A percentile compares a stretch with the other conserved stretches of the same genome.
These are phyloP conservation scores for Taxillus chinensis DNA, from an alignment of 164 flowering plant species.

Conservation along the genomic window DNA sequence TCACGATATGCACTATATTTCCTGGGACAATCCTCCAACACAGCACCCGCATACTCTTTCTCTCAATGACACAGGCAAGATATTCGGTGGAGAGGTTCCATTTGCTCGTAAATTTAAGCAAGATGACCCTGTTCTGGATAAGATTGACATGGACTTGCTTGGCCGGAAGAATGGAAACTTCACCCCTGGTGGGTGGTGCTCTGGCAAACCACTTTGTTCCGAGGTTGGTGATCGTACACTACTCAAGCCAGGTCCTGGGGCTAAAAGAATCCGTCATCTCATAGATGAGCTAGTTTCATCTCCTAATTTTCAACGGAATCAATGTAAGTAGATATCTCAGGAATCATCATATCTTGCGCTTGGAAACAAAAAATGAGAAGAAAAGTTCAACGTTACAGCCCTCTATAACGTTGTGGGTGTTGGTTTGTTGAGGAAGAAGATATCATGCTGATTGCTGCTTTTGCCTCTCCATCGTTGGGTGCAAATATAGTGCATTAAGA, in stretches of 20 bases:
- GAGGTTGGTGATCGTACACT: conserved; percentile 35
- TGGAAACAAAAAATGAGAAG: not conserved
- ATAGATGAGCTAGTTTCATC: conserved; percentile 21
- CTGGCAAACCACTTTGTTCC: conserved; percentile 48
- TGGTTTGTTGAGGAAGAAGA: not conserved
- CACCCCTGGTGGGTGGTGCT: conserved; percentile 88
- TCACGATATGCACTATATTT: conserved; percentile 74
- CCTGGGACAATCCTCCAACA: conserved; percentile 74
- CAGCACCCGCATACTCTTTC: conserved; percentile 71
- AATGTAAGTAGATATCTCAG: conserved; percentile 39
- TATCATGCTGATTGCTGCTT: not conserved
- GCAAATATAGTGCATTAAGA: not conserved
- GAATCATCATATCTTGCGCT: not conserved
- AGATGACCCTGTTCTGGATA: conserved; percentile 48
- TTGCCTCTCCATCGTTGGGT: not conserved
- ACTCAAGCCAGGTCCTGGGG: conserved; percentile 58
- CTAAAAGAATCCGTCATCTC: conserved; percentile 40
- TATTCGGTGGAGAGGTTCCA: conserved; percentile 57
- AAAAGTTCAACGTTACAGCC: not conserved
- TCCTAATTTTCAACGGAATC: conserved; percentile 21
- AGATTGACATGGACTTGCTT: conserved; percentile 51
- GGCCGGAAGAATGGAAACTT: conserved; percentile 39
- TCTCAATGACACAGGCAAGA: conserved; percentile 39
- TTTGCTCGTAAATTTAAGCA: conserved; percentile 68
- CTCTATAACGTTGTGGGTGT: not conserved